Conservation (phyloP, 805 yeast genomes). For the Myxozyma kluyveri region DNA sequence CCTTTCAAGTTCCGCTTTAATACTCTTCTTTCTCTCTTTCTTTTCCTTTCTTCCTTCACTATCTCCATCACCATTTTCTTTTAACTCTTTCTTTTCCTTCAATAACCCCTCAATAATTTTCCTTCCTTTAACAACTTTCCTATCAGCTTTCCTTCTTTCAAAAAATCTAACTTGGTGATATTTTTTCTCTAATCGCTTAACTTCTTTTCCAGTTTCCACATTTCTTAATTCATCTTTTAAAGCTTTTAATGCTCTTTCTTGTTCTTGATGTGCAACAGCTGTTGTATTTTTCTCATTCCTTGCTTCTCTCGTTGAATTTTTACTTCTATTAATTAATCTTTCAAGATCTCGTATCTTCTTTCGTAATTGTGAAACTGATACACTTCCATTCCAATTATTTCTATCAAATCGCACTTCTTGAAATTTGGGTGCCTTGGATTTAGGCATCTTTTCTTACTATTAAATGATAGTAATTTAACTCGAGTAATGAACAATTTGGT, state of each 20-base stretch:
- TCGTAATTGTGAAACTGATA: constrained; percentile 49
- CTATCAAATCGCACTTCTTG: not conserved
- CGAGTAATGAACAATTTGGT: no score
- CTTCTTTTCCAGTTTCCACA: constrained; percentile 46
- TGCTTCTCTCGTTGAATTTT: constrained; percentile 32
- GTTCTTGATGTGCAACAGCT: constrained; percentile 44
- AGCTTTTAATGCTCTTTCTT: constrained; percentile 70
- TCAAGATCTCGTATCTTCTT: constrained; percentile 85
- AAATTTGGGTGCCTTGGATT: not conserved
- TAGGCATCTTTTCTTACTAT: no score
- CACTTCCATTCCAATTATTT: not conserved
- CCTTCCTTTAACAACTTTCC: constrained; percentile 22
- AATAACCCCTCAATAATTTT: constrained; percentile 1
- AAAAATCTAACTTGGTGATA: constrained; percentile 94
- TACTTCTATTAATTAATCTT: constrained; percentile 53
- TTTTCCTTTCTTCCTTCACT: constrained; percentile 9
- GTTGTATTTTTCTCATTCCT: constrained; percentile 65
- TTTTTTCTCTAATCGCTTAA: constrained; percentile 58
- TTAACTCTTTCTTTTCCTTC: not conserved
- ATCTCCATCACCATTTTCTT: constrained; percentile 6
- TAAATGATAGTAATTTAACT: no score
- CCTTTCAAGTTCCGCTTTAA: not conserved
- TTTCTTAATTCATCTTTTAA: constrained; percentile 56
- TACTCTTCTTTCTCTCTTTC: not conserved
- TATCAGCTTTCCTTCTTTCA: constrained; percentile 32